Conservation (phyloP, 2,329 filamentous ascomycete species). For the Aspergillus sergii region DNA sequence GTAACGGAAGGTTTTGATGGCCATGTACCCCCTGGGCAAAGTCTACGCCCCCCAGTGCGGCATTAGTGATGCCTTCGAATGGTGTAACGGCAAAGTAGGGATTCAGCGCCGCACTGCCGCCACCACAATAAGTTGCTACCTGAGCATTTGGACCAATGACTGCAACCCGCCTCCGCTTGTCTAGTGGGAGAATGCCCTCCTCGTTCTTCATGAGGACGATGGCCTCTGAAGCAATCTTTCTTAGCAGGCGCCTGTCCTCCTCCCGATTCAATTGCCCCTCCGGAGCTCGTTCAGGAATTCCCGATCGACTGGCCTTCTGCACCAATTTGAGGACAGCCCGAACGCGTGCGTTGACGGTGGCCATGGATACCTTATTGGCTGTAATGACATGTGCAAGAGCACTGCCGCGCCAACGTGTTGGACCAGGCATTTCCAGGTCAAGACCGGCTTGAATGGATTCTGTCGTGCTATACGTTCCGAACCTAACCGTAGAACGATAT, state of each 20-base stretch:
- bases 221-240: conserved; percentile 65
- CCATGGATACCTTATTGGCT: conserved; percentile 55
- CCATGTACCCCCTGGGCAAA: conserved; percentile 64
- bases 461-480: conserved; percentile 44
- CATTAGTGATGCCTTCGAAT: conserved; percentile 39
- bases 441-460: conserved; percentile 45
- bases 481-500: conserved; percentile 25
- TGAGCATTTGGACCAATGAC: conserved; percentile 57
- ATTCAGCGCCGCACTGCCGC: conserved; percentile 60
- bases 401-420: conserved; percentile 39
- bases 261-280: conserved; percentile 58
- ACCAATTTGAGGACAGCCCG: conserved; percentile 59
- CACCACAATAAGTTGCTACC: conserved; percentile 54
- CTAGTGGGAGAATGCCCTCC: conserved; percentile 59
- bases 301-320: conserved; percentile 56
- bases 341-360: conserved; percentile 57
- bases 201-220: conserved; percentile 75
- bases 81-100: conserved; percentile 45
- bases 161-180: conserved; percentile 45
- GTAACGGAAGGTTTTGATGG: conserved; percentile 61
- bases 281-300: conserved; percentile 55
- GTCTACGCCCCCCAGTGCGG: conserved; percentile 29
- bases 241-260: conserved; percentile 62
- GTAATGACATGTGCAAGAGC: conserved; percentile 43
- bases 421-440: conserved; percentile 49